Conservation (phyloP, 495 filamentous ascomycete genomes). For the Cryomyces minteri region DNA sequence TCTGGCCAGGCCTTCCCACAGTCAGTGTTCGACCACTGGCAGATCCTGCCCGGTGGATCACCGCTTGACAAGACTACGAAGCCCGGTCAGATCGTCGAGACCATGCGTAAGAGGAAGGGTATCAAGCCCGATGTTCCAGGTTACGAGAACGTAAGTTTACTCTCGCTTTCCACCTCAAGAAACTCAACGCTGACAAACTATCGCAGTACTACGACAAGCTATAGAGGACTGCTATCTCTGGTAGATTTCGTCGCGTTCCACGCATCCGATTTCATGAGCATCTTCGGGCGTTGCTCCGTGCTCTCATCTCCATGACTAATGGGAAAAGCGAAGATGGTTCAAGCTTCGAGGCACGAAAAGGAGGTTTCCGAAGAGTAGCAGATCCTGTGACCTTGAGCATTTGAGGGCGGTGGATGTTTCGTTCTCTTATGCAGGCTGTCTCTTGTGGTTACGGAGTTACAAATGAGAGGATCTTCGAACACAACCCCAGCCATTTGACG, state of each 20-base stretch:
- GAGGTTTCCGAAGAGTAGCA: too few species aligned
- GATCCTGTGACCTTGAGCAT: too few species aligned
- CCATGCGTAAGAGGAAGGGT: conserved; percentile 98
- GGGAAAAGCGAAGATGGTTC: too few species aligned
- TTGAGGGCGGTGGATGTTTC: too few species aligned
- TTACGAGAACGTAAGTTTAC: conserved; percentile 73
- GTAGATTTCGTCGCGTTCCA: neutral
- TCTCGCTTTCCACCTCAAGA: neutral
- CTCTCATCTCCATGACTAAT: too few species aligned
- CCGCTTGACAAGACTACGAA: conserved; percentile 73
- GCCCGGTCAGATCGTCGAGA: conserved; percentile 66
- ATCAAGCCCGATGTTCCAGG: conserved; percentile 86
- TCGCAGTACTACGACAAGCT: conserved; percentile 97
- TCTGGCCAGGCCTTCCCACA: conserved; percentile 98
- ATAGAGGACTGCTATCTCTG: conserved; percentile 30
- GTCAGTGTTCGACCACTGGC: conserved; percentile 96
- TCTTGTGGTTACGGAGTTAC: too few species aligned
- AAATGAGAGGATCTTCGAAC: too few species aligned
- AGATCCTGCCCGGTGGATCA: conserved; percentile 83
- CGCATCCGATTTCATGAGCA: too few species aligned
- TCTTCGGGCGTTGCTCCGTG: too few species aligned
- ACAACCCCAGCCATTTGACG: too few species aligned
- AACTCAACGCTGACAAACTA: conserved; percentile 28
- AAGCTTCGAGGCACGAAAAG: too few species aligned
- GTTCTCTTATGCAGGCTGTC: too few species aligned